Evolutionary conservation across 805 yeast genomes (phyloP), one percentile per base, ranked within the genome.

Genomic region (Starmerella powellii): DNA sequence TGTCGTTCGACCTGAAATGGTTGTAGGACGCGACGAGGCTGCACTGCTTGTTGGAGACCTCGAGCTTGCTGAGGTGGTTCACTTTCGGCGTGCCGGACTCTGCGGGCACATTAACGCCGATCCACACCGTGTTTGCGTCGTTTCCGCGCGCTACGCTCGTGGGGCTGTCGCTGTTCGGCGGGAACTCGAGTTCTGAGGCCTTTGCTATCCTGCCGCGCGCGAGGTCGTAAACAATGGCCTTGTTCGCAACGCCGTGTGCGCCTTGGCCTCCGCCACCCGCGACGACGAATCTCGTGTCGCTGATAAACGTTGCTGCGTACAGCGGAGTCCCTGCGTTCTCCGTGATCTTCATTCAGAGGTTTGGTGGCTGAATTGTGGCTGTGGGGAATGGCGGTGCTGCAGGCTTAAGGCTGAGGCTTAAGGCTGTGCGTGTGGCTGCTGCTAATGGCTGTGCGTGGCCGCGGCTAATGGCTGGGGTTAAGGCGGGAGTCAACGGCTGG

Each of bases 191-290:
- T 30, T 53, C 58, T 20, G 34, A 30, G 18, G 37, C 13, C 33
- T 28, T 11, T 6, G n/a, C 36, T 16, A 44, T 34, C 5, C 24
- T 11, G 18, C 39, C 42, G 10, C 35, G 33, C 17, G 16, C 27
- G 3, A 55, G 26, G 11, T 30, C 27, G 28, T 38, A 31, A 41
- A 58, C 37, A 30, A 58, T 56, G 48, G 88, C 64, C 58, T 81
- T 84, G 61, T 88, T 88, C 31, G 87, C 81, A 42, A 85, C 76
- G 24, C 94, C 95, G 55, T 84, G 80, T 55, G 77, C 78, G 8
- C 94, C 94, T 59, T 84, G 94, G 20, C 96, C 97, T 24, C 96
- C 96, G 34, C 98, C 98, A 32, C 98, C 98, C 2, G 85, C 76
- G 23, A 80, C 80, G 37, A 86, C 60, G 21, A 87, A 59, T 1